Evolutionary conservation across 108 stramenopile genomes (phyloP).

Genomic region (Pseudonitzschia delicatissima): DNA sequence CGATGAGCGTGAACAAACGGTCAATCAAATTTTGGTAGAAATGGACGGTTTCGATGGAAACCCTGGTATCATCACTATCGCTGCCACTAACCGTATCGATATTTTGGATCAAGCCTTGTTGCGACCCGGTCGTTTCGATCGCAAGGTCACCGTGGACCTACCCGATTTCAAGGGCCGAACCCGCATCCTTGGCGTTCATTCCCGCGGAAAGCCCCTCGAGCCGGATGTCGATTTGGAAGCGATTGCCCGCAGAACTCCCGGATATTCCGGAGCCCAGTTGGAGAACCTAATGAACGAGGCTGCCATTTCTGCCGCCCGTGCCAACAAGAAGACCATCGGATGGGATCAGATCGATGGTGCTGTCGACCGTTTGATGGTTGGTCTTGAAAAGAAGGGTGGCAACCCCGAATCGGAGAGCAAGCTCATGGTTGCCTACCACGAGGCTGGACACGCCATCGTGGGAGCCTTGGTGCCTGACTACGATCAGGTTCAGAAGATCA

Average conservation of each 20-base stretch:
- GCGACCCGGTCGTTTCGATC: conserved; percentile 98
- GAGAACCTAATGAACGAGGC: conserved; percentile 98
- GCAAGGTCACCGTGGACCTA: conserved; percentile 93
- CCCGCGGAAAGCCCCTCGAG: conserved; percentile 91
- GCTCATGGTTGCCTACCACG: conserved; percentile 93
- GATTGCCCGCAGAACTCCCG: conserved; percentile 92
- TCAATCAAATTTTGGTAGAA: conserved; percentile 98
- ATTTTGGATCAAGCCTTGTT: conserved; percentile 92
- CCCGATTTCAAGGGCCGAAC: conserved; percentile 92
- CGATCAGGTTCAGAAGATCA: conserved; percentile 97
- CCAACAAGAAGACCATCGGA: conserved; percentile 75
- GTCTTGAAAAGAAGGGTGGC: conserved; percentile 91
- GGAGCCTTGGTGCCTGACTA: conserved; percentile 88
- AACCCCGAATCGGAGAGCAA: conserved; percentile 66
- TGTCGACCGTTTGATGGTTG: conserved; percentile 96
- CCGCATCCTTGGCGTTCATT: conserved; percentile 91
- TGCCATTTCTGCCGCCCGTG: conserved; percentile 87
- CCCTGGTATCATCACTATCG: conserved; percentile 93
- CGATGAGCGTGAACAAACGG: conserved; percentile 95
- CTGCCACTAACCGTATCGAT: conserved; percentile 97
- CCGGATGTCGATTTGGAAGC: conserved; percentile 90
- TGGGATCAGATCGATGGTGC: conserved; percentile 95
- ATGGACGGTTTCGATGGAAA: conserved; percentile 97
- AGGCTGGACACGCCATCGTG: conserved; percentile 91
- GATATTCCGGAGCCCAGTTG: conserved; percentile 95